Percentiles rank a stretch among this genome's conserved stretches.
Evolutionary conservation across 2,329 filamentous ascomycete genomes (phyloP).

Genomic region (Calonectria hawksworthii): DNA sequence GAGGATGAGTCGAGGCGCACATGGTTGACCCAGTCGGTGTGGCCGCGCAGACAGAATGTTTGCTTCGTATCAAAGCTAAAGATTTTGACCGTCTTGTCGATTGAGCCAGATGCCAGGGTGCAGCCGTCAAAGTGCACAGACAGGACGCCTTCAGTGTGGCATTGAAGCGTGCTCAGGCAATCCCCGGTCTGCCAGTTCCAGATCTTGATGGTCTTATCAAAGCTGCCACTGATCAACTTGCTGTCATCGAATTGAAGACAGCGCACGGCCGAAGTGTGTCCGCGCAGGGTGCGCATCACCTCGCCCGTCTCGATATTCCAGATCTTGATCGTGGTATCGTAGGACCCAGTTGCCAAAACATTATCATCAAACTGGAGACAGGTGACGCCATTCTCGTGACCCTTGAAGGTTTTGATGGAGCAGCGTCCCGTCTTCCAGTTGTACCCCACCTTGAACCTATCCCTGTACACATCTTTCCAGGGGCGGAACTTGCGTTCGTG

Average conservation of each 20-base stretch:
- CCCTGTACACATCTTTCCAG: slow-evolving; percentile 98
- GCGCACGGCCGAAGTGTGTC: slow-evolving; percentile 87
- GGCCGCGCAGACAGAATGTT: slow-evolving; percentile 84
- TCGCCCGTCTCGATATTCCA: slow-evolving; percentile 94
- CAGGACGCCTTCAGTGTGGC: slow-evolving; percentile 87
- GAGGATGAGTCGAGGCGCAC: slow-evolving; percentile 87
- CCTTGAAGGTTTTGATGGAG: slow-evolving; percentile 85
- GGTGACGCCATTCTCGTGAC: slow-evolving; percentile 82
- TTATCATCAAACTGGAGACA: slow-evolving; percentile 81
- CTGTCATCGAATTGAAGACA: slow-evolving; percentile 94
- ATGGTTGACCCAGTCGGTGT: slow-evolving; percentile 97
- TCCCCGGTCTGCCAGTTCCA: slow-evolving; percentile 98
- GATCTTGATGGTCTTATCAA: slow-evolving; percentile 89
- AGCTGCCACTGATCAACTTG: slow-evolving; percentile 90
- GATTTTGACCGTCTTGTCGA: slow-evolving; percentile 90
- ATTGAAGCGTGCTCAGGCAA: slow-evolving; percentile 84
- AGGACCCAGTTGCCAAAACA: slow-evolving; percentile 93
- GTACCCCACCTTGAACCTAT: slow-evolving; percentile 93
- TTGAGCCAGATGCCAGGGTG: slow-evolving; percentile 88
- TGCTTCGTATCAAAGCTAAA: slow-evolving; percentile 92
- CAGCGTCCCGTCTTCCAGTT: slow-evolving; percentile 98
- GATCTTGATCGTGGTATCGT: slow-evolving; percentile 94
- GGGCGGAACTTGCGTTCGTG: slow-evolving; percentile 69
- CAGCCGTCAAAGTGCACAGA: slow-evolving; percentile 89
- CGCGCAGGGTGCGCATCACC: slow-evolving; percentile 85